These are phyloP conservation scores for Aspergillus bombycis DNA, from an alignment of 2,329 filamentous ascomycete species.

Conservation along the genomic window DNA sequence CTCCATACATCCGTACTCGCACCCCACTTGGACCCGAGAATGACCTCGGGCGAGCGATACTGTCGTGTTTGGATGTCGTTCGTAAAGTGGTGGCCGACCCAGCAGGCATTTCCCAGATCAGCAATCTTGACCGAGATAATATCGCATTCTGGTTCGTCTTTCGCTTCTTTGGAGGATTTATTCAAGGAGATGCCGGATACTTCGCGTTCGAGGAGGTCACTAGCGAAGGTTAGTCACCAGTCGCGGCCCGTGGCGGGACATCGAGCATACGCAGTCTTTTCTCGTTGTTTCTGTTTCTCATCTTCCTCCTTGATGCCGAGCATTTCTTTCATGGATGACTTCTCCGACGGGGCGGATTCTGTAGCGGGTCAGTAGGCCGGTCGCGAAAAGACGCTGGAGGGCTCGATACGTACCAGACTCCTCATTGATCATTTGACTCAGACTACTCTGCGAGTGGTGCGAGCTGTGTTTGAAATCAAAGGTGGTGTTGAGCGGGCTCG, in stretches of 20 bases:
- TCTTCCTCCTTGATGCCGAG: slow-evolving; percentile 62
- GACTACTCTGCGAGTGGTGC: slow-evolving; percentile 69
- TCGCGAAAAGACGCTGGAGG: slow-evolving; percentile 35
- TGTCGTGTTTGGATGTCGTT: slow-evolving; percentile 98
- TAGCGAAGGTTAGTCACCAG: slow-evolving; percentile 41
- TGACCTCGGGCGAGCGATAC: slow-evolving; percentile 96
- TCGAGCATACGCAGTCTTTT: slow-evolving; percentile 86
- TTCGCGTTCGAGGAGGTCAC: slow-evolving; percentile 87
- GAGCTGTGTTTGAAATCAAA: slow-evolving; percentile 72
- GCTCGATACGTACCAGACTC: slow-evolving; percentile 58
- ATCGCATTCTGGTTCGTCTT: slow-evolving; percentile 54
- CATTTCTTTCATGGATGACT: slow-evolving; percentile 60
- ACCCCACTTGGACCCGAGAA: slow-evolving; percentile 95
- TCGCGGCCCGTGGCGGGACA: neutral
- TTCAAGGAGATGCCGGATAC: slow-evolving; percentile 94
- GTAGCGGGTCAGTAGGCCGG: slow-evolving; percentile 35
- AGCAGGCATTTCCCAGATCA: slow-evolving; percentile 96
- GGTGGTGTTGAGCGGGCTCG: slow-evolving; percentile 88
- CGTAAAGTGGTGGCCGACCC: slow-evolving; percentile 98
- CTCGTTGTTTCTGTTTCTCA: slow-evolving; percentile 74
- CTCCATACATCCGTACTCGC: slow-evolving; percentile 99
- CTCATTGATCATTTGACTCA: slow-evolving; percentile 83
- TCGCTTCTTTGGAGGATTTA: slow-evolving; percentile 55
- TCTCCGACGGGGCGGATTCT: slow-evolving; percentile 47
- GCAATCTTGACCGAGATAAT: slow-evolving; percentile 99